Evolutionary conservation across 1,284 basidiomycete species (phyloP).

Genomic region (Microbotryum scabiosae): DNA sequence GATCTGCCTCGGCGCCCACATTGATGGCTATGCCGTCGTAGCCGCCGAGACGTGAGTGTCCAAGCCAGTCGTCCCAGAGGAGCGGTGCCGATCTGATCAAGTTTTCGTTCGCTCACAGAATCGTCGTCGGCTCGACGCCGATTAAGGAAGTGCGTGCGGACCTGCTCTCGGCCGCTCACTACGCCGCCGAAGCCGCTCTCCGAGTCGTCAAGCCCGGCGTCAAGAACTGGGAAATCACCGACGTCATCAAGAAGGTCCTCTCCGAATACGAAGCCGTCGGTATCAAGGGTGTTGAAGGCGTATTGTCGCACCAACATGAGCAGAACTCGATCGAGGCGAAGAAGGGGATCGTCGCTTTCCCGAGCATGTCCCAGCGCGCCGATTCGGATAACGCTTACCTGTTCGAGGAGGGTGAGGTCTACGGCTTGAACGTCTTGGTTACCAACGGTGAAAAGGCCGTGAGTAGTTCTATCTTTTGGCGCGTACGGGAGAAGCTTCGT

Average conservation of each 20-base stretch:
- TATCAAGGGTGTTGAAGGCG: conserved; percentile 83
- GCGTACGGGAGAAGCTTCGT: no score
- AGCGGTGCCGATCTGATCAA: background rate
- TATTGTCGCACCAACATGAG: conserved; percentile 52
- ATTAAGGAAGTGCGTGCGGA: conserved; percentile 81
- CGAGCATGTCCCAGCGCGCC: conserved; percentile 67
- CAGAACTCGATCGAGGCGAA: conserved; percentile 94
- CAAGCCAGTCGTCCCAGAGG: background rate
- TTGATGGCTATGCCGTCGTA: conserved; percentile 82
- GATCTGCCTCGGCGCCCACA: conserved; percentile 89
- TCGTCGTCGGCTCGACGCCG: conserved; percentile 70
- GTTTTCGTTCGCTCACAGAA: conserved; percentile 20
- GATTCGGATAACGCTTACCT: conserved; percentile 68
- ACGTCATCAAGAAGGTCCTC: conserved; percentile 63
- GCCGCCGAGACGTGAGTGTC: conserved; percentile 65
- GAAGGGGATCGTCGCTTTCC: conserved; percentile 89
- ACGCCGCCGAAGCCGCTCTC: conserved; percentile 76
- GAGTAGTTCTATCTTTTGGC: conserved; percentile 18
- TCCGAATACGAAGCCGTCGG: conserved; percentile 49
- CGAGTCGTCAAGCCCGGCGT: conserved; percentile 46
- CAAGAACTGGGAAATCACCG: conserved; percentile 92
- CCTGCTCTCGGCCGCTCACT: conserved; percentile 84
- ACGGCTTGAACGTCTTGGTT: conserved; percentile 86
- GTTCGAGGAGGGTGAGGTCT: conserved; percentile 91
- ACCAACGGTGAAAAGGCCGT: conserved; percentile 85